These are phyloP conservation scores for Nicotiana tabacum DNA, from an alignment of 257 asterid species.

Conservation along the genomic window DNA sequence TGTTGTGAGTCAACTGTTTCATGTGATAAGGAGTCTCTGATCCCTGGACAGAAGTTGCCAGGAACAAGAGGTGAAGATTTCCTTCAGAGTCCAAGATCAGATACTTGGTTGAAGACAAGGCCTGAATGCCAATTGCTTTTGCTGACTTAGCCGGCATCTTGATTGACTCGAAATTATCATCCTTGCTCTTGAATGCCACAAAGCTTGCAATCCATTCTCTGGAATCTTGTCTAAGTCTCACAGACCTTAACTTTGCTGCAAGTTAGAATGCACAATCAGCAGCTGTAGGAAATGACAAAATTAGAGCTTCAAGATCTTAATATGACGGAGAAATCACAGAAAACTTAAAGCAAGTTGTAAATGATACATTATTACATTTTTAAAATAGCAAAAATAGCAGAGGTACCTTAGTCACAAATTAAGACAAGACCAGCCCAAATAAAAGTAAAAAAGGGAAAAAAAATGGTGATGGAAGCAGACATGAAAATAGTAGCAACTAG, in stretches of 20 bases:
- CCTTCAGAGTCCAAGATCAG: slow-evolving; percentile 72
- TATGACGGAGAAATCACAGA: slow-evolving; percentile 14
- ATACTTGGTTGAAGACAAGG: slow-evolving; percentile 48
- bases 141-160: slow-evolving; percentile 37
- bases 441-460: neutral
- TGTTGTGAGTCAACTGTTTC: slow-evolving; percentile 42
- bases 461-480: too few species aligned
- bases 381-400: neutral
- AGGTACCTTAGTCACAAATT: neutral
- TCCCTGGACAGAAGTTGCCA: slow-evolving; percentile 42
- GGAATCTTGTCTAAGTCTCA: slow-evolving; percentile 62
- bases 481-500: too few species aligned
- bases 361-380: neutral
- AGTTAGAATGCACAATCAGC: slow-evolving; percentile 66
- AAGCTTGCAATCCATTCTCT: slow-evolving; percentile 45
- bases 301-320: slow-evolving; percentile 27
- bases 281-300: slow-evolving; percentile 38
- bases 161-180: slow-evolving; percentile 24
- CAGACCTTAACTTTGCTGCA: slow-evolving; percentile 71
- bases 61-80: slow-evolving; percentile 49
- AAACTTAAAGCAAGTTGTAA: neutral
- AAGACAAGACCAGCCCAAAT: neutral
- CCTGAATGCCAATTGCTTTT: slow-evolving; percentile 60
- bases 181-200: slow-evolving; percentile 47
- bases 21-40: slow-evolving; percentile 35